Conservation (phyloP, 768 basidiomycete species). For the Crucibulum laeve region DNA sequence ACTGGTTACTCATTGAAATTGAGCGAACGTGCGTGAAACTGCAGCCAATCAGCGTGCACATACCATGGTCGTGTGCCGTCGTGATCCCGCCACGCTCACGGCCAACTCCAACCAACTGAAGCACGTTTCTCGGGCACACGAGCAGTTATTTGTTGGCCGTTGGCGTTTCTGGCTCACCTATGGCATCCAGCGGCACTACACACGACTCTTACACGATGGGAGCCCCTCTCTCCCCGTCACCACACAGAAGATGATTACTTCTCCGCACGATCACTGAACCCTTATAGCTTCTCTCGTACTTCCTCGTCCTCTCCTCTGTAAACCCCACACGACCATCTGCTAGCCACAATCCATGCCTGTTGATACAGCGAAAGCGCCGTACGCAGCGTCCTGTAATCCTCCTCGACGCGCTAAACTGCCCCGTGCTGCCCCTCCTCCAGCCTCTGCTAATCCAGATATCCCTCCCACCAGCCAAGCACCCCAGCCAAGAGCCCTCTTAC, state of each 20-base stretch:
- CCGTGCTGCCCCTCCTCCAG: constrained; percentile 9
- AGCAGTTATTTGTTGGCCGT: too few relatives aligned
- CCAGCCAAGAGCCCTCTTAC: constrained; percentile 17
- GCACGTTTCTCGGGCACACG: constrained; percentile 30
- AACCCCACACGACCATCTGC: too few relatives aligned
- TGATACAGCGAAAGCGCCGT: constrained; percentile 10
- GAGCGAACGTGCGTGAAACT: constrained; percentile 25
- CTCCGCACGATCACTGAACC: neutral
- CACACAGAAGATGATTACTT: neutral
- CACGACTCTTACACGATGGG: neutral
- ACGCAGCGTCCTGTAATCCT: constrained; percentile 32
- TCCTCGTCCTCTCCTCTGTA: neutral
- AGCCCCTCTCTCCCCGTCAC: neutral
- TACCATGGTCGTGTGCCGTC: constrained; percentile 24
- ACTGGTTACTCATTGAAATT: too few relatives aligned
- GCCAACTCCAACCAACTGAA: constrained; percentile 1
- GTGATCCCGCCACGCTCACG: neutral
- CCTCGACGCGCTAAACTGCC: constrained; percentile 32
- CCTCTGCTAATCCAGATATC: constrained; percentile 5
- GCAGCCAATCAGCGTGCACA: constrained; percentile 21
- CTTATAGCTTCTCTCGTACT: neutral
- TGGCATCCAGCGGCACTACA: constrained; percentile 2
- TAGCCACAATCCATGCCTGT: too few relatives aligned
- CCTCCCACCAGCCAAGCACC: constrained; percentile 5
- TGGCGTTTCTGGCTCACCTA: too few relatives aligned